Percentiles rank a stretch among this genome's conserved stretches.
phyloP scores from a whole-genome alignment of 2,329 filamentous ascomycete species.

The Claviceps maximensis region DNA sequence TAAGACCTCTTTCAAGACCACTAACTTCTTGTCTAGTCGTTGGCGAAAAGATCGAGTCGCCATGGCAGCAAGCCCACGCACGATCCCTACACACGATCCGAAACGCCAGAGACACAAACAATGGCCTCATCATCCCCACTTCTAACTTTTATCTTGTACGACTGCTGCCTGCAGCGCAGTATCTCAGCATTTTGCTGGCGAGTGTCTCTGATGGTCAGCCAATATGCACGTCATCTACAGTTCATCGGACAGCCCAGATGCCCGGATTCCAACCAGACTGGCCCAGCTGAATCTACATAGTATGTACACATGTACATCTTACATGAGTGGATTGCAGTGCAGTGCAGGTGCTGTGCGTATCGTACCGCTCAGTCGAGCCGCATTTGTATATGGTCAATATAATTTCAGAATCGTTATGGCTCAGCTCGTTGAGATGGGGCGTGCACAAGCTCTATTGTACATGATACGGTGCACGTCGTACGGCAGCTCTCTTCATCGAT shows the following conservation, averaged over 20 bases:
- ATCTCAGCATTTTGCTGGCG: background rate
- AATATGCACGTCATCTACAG: background rate
- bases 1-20: no score
- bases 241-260: background rate
- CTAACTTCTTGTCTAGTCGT: background rate
- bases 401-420: background rate
- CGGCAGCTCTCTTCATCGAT: background rate
- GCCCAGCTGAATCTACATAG: background rate
- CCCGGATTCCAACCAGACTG: background rate
- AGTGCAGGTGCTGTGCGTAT: background rate
- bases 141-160: background rate
- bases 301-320: background rate
- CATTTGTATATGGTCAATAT: background rate
- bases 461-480: background rate
- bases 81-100: slow-evolving; percentile 7
- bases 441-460: background rate
- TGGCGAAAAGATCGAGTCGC: slow-evolving; percentile 7
- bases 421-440: background rate
- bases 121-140: background rate
- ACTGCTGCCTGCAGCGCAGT: background rate
- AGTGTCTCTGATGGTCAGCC: background rate
- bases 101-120: slow-evolving; percentile 8
- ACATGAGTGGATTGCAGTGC: background rate
- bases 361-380: background rate
- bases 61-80: slow-evolving; percentile 10